A percentile compares a stretch with the other conserved stretches of the same genome.
These are phyloP conservation scores for Thermothelomyces thermophilus DNA, from an alignment of 2,329 filamentous ascomycete species.

Conservation along the genomic window DNA sequence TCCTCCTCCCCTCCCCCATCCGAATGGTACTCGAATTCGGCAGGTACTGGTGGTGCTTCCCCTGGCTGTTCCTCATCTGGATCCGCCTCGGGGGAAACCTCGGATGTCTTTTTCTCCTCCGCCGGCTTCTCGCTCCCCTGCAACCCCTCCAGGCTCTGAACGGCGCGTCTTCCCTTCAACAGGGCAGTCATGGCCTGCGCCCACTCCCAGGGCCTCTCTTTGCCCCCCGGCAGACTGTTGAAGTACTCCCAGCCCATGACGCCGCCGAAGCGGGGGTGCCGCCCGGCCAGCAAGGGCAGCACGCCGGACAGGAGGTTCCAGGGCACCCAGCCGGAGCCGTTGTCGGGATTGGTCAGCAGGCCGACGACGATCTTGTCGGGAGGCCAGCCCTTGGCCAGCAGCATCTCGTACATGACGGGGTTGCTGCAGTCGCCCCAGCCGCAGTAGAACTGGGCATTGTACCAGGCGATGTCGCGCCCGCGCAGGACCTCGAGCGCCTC, in stretches of 20 bases:
- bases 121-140: background rate
- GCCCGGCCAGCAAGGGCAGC: slow-evolving; percentile 47
- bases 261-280: slow-evolving; percentile 63
- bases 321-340: slow-evolving; percentile 60
- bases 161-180: slow-evolving; percentile 27
- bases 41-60: slow-evolving; percentile 24
- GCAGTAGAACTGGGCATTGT: slow-evolving; percentile 80
- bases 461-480: slow-evolving; percentile 64
- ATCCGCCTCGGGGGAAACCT: slow-evolving; percentile 19
- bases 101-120: background rate
- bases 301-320: slow-evolving; percentile 51
- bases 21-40: slow-evolving; percentile 29
- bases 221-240: slow-evolving; percentile 58
- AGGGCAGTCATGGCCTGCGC: slow-evolving; percentile 53
- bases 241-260: slow-evolving; percentile 89
- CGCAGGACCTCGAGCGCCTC: slow-evolving; percentile 59
- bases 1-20: slow-evolving; percentile 21
- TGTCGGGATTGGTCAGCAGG: slow-evolving; percentile 65
- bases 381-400: slow-evolving; percentile 53
- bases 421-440: slow-evolving; percentile 65
- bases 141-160: slow-evolving; percentile 6
- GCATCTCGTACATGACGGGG: slow-evolving; percentile 40
- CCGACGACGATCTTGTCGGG: slow-evolving; percentile 66
- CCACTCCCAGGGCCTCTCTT: slow-evolving; percentile 64
- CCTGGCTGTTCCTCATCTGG: slow-evolving; percentile 22